Evolutionary conservation across 805 yeast species (phyloP), one percentile per base, ranked within the genome.

Genomic region (Candida montana): DNA sequence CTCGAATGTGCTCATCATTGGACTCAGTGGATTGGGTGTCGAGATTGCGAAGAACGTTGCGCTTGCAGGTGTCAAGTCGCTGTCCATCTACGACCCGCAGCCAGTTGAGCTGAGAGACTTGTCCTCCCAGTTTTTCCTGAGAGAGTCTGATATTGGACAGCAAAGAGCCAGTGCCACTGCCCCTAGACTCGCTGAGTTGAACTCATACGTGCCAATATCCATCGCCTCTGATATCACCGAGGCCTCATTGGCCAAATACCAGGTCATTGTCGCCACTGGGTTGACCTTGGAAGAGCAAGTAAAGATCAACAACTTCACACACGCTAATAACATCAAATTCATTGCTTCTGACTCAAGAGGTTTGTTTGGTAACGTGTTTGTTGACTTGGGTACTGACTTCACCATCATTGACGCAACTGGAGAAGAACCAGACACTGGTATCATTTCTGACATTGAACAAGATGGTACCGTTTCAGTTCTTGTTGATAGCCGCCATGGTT

Each of bases 21-120:
- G 99, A 4, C 69, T 91, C 42, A 82, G 79, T 59, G 99, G 99
- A 36, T 69, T 93, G 36, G 99, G 99, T 57, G 75, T 87, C 33
- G 99, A 93, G 66, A 88, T 93, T 44, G 97, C 99, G 19, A 93
- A 93, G 67, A 93, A 93, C 64, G 88, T 93, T 42, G 95, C 96
- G 0, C 72, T 93, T 30, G 99, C 99, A 3, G 99, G 99, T 57
- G 99, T 93, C 54, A 93, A 93, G 68, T 82, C 95, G 8, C 68
- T 93, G 53, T 71, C 95, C 7, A 63, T 93, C 26, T 87, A 82
- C 61, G 99, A 93, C 58, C 95, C 95, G 11, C 69, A 68, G 16
- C 74, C 79, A 1, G 83, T 84, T 17, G 62, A 70, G 41, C 50
- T 88, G 34, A 72, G 65, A 39, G 98, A 93, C 62, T 72, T 93